Evolutionary conservation across 2,329 filamentous ascomycete genomes (phyloP).

Genomic region (Aspergillus quadrilineatus): DNA sequence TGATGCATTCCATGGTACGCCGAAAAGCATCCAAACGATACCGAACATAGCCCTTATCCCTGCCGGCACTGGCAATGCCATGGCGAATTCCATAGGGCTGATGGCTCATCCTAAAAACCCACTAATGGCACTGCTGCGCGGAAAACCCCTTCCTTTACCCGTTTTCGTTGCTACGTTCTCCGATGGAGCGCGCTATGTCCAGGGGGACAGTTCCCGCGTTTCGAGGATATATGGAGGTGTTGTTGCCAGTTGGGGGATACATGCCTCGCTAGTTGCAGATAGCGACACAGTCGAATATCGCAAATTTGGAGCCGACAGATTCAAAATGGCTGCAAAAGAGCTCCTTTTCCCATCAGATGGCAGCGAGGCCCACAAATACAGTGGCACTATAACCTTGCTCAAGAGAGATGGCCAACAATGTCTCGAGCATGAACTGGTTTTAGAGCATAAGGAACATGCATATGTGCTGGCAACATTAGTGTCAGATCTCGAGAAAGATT

Average conservation of each 20-base stretch:
- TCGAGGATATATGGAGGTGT: slow-evolving; percentile 66
- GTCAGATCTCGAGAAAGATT: slow-evolving; percentile 76
- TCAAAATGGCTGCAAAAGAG: slow-evolving; percentile 78
- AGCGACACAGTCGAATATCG: slow-evolving; percentile 83
- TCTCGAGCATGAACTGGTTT: slow-evolving; percentile 25
- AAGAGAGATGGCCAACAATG: slow-evolving; percentile 24
- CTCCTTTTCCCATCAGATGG: slow-evolving; percentile 63
- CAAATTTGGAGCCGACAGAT: slow-evolving; percentile 71
- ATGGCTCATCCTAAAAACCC: slow-evolving; percentile 37
- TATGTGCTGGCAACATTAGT: slow-evolving; percentile 78
- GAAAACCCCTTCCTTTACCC: slow-evolving; percentile 57
- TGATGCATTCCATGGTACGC: slow-evolving; percentile 57
- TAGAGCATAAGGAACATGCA: slow-evolving; percentile 57
- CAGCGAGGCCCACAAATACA: slow-evolving; percentile 56
- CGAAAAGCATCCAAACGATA: slow-evolving; percentile 39
- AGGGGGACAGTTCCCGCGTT: slow-evolving; percentile 26
- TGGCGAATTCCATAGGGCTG: slow-evolving; percentile 42
- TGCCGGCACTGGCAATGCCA: slow-evolving; percentile 51
- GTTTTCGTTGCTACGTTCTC: slow-evolving; percentile 64
- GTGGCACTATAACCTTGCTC: slow-evolving; percentile 51
- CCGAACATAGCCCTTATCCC: slow-evolving; percentile 59
- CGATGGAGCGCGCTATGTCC: slow-evolving; percentile 50
- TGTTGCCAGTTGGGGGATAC: slow-evolving; percentile 86
- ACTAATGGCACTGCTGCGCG: slow-evolving; percentile 61
- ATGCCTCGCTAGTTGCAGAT: slow-evolving; percentile 84